phyloP scores from a whole-genome alignment of 495 filamentous ascomycete species.

The Penicillium turbatum region DNA sequence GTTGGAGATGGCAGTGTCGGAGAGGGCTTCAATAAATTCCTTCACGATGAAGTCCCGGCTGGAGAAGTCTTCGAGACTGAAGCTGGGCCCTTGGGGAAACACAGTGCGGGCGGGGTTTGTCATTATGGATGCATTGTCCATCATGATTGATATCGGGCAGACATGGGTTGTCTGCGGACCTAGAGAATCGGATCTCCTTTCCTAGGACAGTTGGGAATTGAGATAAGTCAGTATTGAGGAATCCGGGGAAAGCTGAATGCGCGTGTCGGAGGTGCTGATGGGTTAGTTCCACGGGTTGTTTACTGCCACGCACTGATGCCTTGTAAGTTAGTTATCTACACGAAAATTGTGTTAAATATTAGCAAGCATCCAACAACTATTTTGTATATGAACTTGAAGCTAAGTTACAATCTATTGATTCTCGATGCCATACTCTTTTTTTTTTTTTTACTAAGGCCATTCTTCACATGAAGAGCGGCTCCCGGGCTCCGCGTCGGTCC shows the following conservation, averaged over 20 bases:
- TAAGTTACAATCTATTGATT: too few species aligned
- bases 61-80: constrained; percentile 85
- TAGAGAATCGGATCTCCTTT: background rate
- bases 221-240: constrained; percentile 7
- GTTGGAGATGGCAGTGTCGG: constrained; percentile 73
- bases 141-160: constrained; percentile 26
- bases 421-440: too few species aligned
- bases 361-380: too few species aligned
- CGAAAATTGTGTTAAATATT: too few species aligned
- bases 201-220: background rate
- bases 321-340: background rate
- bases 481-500: background rate
- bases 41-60: constrained; percentile 89
- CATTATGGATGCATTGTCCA: constrained; percentile 39
- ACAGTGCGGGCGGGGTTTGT: constrained; percentile 52
- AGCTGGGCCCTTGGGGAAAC: constrained; percentile 73
- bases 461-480: background rate
- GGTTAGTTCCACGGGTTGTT: background rate
- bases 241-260: constrained; percentile 26
- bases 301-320: background rate
- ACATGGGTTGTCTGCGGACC: constrained; percentile 15
- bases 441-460: too few species aligned
- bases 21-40: constrained; percentile 92
- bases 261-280: constrained; percentile 4
- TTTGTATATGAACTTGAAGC: too few species aligned